Base-by-base conservation (phyloP, 805 yeast genomes). In the Candida nanaspora region DNA sequence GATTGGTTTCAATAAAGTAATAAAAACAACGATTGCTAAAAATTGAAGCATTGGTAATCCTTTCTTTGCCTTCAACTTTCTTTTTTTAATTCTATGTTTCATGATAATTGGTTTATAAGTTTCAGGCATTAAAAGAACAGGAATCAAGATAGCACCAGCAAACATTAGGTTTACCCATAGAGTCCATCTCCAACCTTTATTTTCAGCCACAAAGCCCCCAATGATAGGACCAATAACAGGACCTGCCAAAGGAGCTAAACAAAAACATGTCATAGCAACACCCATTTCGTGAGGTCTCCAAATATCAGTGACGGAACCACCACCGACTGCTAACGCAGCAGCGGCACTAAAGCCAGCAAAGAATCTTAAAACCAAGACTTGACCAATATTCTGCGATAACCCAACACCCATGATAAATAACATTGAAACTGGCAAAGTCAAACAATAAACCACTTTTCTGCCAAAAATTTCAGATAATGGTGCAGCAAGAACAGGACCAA, bases 261-360 rank as follows among this genome's bases (percentile, higher is more conserved):
- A 80, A 63, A 82, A 85, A n/a, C 79, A 61, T 3, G 84, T 75
- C 80, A 84, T 75, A n/a, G 94, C 88, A 4, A 80, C 50, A 14
- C 87, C 83, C 54, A 79, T 62, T 55, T 78, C 77, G 33, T 74
- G 72, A 27, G 80, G 76, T 18, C 69, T 72, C 80, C 89, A 87
- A 37, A 86, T 61, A 62, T 87, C 96, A 41, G 80, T 66, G 46
- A 87, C 76, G 5, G 93, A 80, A 47, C 95, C 96, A 40, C 89
- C 87, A 11, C 87, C 91, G 48, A 85, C 77, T 9, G 95, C 81
- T 63, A 87, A 69, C 2, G 89, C 87, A 3, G 93, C 94, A 2
- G 89, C 79, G 1, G 93, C 86, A 37, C 81, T 71, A 23, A 81
- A 69, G 1, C 95, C 95, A 18, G 82, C 68, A 51, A 87, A 75